A percentile compares a stretch with the other conserved stretches of the same genome.
These are phyloP conservation scores for Penicillium sp. DNA, from an alignment of 2,329 filamentous ascomycete genomes.

Conservation along the genomic window DNA sequence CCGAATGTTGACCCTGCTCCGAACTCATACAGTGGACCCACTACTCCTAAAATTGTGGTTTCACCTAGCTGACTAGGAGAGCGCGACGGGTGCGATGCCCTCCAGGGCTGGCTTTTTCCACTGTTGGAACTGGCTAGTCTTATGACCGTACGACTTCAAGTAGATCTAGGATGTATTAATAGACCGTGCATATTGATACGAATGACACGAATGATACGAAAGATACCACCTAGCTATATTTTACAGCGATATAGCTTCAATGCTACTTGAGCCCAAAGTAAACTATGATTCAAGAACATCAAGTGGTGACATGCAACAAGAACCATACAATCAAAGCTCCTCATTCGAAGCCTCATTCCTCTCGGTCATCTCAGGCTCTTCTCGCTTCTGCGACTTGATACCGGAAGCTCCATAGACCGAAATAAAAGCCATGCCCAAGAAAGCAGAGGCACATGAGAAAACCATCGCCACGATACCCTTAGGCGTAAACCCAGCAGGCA, in stretches of 20 bases:
- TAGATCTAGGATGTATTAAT: neutral
- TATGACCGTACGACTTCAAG: neutral
- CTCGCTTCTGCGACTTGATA: constrained; percentile 8
- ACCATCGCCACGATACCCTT: constrained; percentile 72
- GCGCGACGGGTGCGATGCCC: neutral
- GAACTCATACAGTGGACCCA: neutral
- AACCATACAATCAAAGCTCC: neutral
- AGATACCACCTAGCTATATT: neutral
- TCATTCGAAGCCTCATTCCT: neutral
- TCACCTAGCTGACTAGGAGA: neutral
- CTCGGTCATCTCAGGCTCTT: neutral
- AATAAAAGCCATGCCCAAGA: constrained; percentile 68
- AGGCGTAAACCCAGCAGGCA: constrained; percentile 70
- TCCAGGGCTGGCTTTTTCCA: too few species aligned
- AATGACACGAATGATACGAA: neutral
- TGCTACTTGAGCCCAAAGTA: neutral
- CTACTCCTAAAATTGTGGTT: constrained; percentile 1
- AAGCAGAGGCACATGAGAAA: constrained; percentile 68
- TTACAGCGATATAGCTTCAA: neutral
- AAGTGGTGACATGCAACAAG: neutral
- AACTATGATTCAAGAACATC: neutral
- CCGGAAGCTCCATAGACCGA: constrained; percentile 57
- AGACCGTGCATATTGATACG: neutral
- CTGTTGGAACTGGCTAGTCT: neutral
- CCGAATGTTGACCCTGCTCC: neutral